These are phyloP conservation scores for Barnettozyma sucrosica DNA, from an alignment of 805 yeast genomes.

Conservation along the genomic window DNA sequence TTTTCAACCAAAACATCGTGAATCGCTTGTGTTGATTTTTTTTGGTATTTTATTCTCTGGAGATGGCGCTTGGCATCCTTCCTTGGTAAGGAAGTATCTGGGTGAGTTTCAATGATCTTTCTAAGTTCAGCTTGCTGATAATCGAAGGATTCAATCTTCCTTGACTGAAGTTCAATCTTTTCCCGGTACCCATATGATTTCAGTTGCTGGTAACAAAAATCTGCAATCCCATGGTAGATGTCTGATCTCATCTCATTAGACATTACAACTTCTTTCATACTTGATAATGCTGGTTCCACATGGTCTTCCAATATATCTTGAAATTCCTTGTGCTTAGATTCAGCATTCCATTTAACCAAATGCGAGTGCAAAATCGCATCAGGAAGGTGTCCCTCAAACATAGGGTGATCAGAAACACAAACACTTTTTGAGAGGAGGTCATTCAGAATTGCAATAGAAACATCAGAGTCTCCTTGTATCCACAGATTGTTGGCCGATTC, in stretches of 20 bases:
- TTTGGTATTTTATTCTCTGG: constrained; percentile 42
- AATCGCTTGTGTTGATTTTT: constrained; percentile 44
- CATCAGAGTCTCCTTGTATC: constrained; percentile 50
- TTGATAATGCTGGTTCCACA: constrained; percentile 34
- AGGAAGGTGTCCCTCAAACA: constrained; percentile 10
- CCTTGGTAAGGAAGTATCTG: constrained; percentile 40
- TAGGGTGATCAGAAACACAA: neutral
- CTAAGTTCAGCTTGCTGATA: constrained; percentile 47
- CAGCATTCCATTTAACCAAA: constrained; percentile 64
- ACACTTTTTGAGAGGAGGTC: constrained; percentile 11
- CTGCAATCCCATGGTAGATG: constrained; percentile 57
- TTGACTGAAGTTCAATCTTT: constrained; percentile 37
- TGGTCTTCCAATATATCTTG: constrained; percentile 50
- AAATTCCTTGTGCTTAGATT: constrained; percentile 64
- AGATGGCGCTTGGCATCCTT: constrained; percentile 48
- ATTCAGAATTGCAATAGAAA: constrained; percentile 53
- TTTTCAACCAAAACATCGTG: constrained; percentile 33
- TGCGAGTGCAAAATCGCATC: constrained; percentile 30
- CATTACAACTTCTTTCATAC: constrained; percentile 11
- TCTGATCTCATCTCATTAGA: constrained; percentile 32
- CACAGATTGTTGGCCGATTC: constrained; percentile 61
- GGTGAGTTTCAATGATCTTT: constrained; percentile 34
- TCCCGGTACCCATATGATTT: constrained; percentile 39
- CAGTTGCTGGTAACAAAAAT: constrained; percentile 65
- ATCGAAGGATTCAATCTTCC: constrained; percentile 36